Evolutionary conservation across 352 stramenopile genomes (phyloP).

Genomic region (Phytophthora quininea): DNA sequence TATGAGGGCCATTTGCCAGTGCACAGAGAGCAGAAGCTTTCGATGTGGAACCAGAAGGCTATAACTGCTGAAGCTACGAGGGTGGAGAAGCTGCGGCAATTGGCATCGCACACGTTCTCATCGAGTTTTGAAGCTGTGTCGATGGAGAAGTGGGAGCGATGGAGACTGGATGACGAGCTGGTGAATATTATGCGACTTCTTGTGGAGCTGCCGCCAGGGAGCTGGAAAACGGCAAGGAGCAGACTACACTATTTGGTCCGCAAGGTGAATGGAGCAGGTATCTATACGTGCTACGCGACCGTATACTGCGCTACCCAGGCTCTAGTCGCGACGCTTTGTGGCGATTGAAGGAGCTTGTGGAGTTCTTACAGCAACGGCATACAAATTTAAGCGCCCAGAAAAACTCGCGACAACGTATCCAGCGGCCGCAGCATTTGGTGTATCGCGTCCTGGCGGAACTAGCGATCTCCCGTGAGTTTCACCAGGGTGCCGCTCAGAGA

Average conservation of each 20-base stretch:
- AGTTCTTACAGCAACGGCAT: slow-evolving; percentile 28
- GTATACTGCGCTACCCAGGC: slow-evolving; percentile 44
- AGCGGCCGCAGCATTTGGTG: slow-evolving; percentile 43
- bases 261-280: slow-evolving; percentile 63
- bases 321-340: slow-evolving; percentile 37
- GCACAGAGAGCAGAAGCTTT: neutral
- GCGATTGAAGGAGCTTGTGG: slow-evolving; percentile 41
- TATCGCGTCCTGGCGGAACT: slow-evolving; percentile 63
- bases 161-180: slow-evolving; percentile 46
- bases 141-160: slow-evolving; percentile 55
- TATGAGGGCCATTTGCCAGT: slow-evolving; percentile 52
- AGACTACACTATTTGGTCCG: slow-evolving; percentile 32
- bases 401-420: neutral
- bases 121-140: slow-evolving; percentile 54
- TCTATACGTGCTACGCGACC: slow-evolving; percentile 61
- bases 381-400: slow-evolving; percentile 1
- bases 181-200: slow-evolving; percentile 38
- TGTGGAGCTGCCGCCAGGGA: slow-evolving; percentile 4
- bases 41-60: slow-evolving; percentile 7
- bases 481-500: slow-evolving; percentile 31
- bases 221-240: neutral
- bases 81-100: slow-evolving; percentile 39
- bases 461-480: slow-evolving; percentile 59
- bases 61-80: neutral
- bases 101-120: slow-evolving; percentile 51